A percentile compares a stretch with the other conserved stretches of the same genome.
Evolutionary conservation across 75 land plant genomes (phyloP).

Genomic region (Cunninghamia lanceolata): DNA sequence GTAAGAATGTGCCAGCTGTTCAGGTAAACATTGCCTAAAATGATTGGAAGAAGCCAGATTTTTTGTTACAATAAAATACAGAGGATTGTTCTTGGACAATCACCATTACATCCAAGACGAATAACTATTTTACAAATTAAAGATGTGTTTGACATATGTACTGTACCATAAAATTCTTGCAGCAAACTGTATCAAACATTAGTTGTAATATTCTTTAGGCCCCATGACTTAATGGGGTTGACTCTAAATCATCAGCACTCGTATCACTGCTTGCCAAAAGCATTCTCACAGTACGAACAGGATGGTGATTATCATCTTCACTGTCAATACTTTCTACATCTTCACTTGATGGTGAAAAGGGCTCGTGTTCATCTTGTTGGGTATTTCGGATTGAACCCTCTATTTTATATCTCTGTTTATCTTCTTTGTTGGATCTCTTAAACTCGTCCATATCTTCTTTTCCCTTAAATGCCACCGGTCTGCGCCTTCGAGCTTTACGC

Average conservation of each 20-base stretch:
- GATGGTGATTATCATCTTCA: conserved; percentile 52
- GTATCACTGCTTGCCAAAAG: conserved; percentile 2
- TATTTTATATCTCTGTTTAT: conserved; percentile 29
- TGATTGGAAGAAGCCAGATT: background rate
- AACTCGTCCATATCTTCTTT: conserved; percentile 23
- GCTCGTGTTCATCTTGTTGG: conserved; percentile 41
- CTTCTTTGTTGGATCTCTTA: conserved; percentile 16
- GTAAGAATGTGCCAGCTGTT: background rate
- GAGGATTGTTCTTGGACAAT: background rate
- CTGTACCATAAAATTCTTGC: background rate
- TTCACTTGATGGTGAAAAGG: conserved; percentile 51
- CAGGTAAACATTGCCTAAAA: background rate
- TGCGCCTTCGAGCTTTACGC: conserved; percentile 65
- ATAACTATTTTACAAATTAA: background rate
- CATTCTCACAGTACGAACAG: background rate
- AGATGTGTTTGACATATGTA: background rate
- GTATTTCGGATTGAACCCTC: conserved; percentile 1
- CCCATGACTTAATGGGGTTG: background rate
- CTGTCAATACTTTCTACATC: conserved; percentile 41
- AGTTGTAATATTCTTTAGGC: too few relatives aligned
- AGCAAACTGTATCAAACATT: background rate
- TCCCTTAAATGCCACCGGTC: conserved; percentile 43
- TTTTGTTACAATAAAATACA: conserved; percentile 2
- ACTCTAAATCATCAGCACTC: conserved; percentile 3
- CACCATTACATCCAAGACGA: background rate